Evolutionary conservation across 257 asterid species (phyloP), one percentile per base, ranked within the genome.

Genomic region (Rehmannia glutinosa): DNA sequence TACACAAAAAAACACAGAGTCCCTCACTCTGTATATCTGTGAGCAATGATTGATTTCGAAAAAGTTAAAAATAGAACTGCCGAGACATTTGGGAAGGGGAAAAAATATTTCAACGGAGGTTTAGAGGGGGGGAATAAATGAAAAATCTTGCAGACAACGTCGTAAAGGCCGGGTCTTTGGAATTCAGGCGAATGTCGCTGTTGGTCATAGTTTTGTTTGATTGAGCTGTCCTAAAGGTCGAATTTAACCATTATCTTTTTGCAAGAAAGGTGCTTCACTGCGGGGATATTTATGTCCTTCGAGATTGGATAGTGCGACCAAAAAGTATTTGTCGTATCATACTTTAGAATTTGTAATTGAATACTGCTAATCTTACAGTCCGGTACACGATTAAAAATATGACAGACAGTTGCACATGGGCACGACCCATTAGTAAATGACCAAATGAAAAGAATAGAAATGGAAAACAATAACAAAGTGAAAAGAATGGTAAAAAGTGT

Each of bases 91-190:
- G 4, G 42, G 49, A 24, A 38, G 35, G 24, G 32, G 42, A 9
- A 36, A 13, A 39, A 28, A 58, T 62, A 41, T 11, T 50, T 72
- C 75, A 62, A 64, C 66, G 73, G 60, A 76, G 74, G 62, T 36
- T 74, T 28, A 17, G 24, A 68, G 62, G 60, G 33, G 57, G 15
- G 60, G n/a, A n/a, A n/a, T n/a, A 35, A 30, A 27, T 8, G 1
- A 8, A 6, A 23, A 23, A 42, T 33, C 59, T 30, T 36, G 23
- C 55, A 12, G 81, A 77, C 65, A 67, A 30, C 54, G 24, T 35
- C 67, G 74, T 66, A 56, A 61, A 42, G 21, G 52, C 25, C 16
- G 38, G 47, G 71, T 28, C 54, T 54, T 53, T 39, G 66, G 71
- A 52, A 60, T 73, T 53, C 61, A 16, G 30, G 63, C 21, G 64